Conservation (phyloP, 2,329 filamentous ascomycete species). For the Hypoxylon sp. region DNA sequence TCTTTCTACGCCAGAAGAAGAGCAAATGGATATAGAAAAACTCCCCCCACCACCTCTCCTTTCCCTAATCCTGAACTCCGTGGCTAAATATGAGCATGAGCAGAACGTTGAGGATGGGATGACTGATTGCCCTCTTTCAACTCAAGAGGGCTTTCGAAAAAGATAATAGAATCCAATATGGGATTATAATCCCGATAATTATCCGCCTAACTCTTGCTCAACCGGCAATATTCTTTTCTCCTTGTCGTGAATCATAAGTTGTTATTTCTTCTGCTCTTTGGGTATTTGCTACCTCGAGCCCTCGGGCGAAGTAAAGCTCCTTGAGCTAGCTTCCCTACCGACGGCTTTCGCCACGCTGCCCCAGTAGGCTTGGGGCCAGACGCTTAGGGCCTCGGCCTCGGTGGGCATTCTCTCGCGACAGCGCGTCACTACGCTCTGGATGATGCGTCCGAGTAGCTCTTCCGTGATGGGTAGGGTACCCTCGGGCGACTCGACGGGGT, state of each 20-base stretch:
- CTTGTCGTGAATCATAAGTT: slow-evolving; percentile 12
- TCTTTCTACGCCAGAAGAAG: slow-evolving; percentile 15
- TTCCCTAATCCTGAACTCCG: slow-evolving; percentile 39
- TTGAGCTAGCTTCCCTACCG: slow-evolving; percentile 48
- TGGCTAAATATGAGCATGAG: slow-evolving; percentile 32
- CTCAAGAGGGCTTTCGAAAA: background rate
- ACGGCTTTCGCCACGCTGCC: slow-evolving; percentile 68
- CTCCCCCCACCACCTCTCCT: background rate
- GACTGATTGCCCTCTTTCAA: background rate
- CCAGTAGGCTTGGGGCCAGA: slow-evolving; percentile 74
- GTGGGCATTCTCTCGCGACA: slow-evolving; percentile 71
- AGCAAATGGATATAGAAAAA: slow-evolving; percentile 1
- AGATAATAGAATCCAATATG: slow-evolving; percentile 11
- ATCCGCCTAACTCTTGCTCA: slow-evolving; percentile 24
- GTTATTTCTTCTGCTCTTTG: background rate
- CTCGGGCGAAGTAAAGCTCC: slow-evolving; percentile 3
- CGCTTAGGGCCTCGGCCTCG: slow-evolving; percentile 66
- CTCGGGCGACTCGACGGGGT: slow-evolving; percentile 69
- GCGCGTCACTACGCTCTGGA: slow-evolving; percentile 72
- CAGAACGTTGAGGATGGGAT: slow-evolving; percentile 13
- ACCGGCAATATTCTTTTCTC: slow-evolving; percentile 1
- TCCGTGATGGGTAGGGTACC: slow-evolving; percentile 71
- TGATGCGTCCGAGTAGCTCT: slow-evolving; percentile 71
- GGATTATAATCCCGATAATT: slow-evolving; percentile 17
- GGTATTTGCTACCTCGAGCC: slow-evolving; percentile 21